Percentiles rank a stretch among this genome's conserved stretches.
Evolutionary conservation across 805 yeast genomes (phyloP).

Genomic region (Saccharomycopsis javanensis): DNA sequence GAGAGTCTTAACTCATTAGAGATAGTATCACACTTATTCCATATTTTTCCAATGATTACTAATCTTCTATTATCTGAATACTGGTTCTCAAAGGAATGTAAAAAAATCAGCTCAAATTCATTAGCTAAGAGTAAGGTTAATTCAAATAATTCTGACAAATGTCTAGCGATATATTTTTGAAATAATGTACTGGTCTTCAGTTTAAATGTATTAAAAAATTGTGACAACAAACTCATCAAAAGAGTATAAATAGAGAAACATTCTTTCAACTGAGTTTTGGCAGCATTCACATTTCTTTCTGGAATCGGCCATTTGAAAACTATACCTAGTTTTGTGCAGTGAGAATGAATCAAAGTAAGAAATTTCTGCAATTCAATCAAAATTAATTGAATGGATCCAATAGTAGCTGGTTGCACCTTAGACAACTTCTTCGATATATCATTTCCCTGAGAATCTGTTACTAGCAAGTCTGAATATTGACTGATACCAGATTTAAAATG

Average conservation of each 20-base stretch:
- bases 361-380: conserved; percentile 51
- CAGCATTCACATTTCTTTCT: conserved; percentile 31
- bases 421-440: not conserved
- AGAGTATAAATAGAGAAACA: conserved; percentile 36
- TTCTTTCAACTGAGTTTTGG: conserved; percentile 39
- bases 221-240: conserved; percentile 36
- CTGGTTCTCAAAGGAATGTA: not conserved
- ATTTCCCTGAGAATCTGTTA: not conserved
- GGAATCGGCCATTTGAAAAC: conserved; percentile 54
- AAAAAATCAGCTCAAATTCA: conserved; percentile 1
- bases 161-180: not conserved
- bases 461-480: not conserved
- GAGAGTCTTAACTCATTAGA: conserved; percentile 23
- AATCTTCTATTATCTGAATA: conserved; percentile 32
- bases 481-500: not conserved
- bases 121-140: not conserved
- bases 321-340: conserved; percentile 67
- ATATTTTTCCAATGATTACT: conserved; percentile 53
- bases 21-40: conserved; percentile 56
- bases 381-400: not conserved
- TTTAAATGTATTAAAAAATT: conserved; percentile 24
- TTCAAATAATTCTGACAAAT: not conserved
- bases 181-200: not conserved
- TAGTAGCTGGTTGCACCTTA: not conserved
- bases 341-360: conserved; percentile 54